Evolutionary conservation across 108 stramenopile species (phyloP).

Genomic region (Nitzschia sp.): DNA sequence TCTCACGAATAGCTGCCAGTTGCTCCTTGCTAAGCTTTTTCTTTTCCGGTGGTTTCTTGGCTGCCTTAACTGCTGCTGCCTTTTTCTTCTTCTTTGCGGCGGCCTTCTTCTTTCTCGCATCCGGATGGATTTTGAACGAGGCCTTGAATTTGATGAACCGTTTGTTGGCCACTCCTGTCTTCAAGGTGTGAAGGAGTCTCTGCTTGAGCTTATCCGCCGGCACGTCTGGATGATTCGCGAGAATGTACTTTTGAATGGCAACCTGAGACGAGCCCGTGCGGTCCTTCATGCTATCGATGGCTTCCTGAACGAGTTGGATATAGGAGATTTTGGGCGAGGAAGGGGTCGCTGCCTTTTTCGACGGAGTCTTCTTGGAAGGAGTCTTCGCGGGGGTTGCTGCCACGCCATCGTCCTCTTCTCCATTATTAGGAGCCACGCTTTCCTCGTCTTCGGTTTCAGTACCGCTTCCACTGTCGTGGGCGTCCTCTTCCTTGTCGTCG

Average conservation of each 20-base stretch:
- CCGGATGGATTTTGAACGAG: constrained; percentile 70
- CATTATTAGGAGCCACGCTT: not conserved
- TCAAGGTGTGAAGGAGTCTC: constrained; percentile 53
- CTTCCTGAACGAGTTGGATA: constrained; percentile 63
- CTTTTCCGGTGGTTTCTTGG: constrained; percentile 35
- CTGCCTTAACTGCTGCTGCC: too few relatives aligned
- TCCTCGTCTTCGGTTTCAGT: constrained; percentile 6
- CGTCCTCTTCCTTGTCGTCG: not conserved
- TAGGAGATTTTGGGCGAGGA: constrained; percentile 44
- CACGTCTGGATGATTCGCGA: constrained; percentile 45
- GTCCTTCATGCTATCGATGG: constrained; percentile 73
- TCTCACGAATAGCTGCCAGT: constrained; percentile 27
- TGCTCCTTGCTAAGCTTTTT: constrained; percentile 37
- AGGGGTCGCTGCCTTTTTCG: constrained; percentile 1
- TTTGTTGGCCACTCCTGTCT: constrained; percentile 58
- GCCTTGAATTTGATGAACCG: constrained; percentile 69
- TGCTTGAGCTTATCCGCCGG: constrained; percentile 52
- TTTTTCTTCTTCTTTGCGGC: constrained; percentile 34
- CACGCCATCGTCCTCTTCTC: not conserved
- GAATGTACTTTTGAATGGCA: constrained; percentile 76
- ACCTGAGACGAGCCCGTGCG: constrained; percentile 68
- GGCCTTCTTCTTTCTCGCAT: constrained; percentile 55
- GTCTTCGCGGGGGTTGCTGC: not conserved
- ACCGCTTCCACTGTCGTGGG: not conserved
- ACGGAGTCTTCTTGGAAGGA: constrained; percentile 1